Percentiles rank a stretch among this genome's conserved stretches.
Conservation (phyloP, 2,329 filamentous ascomycete genomes). For the Metarhizium album region DNA sequence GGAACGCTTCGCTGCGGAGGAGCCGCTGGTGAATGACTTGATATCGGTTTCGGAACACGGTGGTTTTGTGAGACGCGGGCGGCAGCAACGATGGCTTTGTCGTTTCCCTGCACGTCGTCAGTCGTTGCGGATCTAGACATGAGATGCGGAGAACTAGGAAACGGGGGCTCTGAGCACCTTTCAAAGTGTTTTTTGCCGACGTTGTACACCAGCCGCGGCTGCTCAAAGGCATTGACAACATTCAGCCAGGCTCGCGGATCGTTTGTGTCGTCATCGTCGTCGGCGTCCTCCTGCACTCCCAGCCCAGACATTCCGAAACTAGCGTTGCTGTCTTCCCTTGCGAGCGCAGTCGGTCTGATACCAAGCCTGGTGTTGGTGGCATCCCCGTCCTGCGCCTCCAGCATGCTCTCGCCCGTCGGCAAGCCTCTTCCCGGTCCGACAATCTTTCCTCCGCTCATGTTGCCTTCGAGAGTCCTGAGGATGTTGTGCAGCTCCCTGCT, state of each 20-base stretch:
- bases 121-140: background rate
- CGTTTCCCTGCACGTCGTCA: constrained; percentile 34
- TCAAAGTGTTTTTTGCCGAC: constrained; percentile 84
- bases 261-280: constrained; percentile 40
- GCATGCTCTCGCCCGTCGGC: constrained; percentile 46
- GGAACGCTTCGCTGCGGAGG: constrained; percentile 86
- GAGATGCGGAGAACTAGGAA: background rate
- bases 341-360: constrained; percentile 32
- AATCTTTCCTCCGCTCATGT: constrained; percentile 77
- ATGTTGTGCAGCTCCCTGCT: constrained; percentile 70
- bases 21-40: constrained; percentile 87
- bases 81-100: constrained; percentile 64
- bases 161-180: constrained; percentile 32
- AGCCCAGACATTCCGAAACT: constrained; percentile 53
- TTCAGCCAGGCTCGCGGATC: constrained; percentile 78
- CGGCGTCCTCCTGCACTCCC: constrained; percentile 39
- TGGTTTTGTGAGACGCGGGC: constrained; percentile 67
- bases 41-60: constrained; percentile 80
- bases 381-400: constrained; percentile 46
- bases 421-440: constrained; percentile 41
- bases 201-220: constrained; percentile 71
- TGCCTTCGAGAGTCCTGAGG: constrained; percentile 71
- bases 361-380: constrained; percentile 45
- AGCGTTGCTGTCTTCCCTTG: constrained; percentile 50
- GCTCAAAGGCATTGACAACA: constrained; percentile 72